Conservation (phyloP, 139 green algal genomes). For the Chlorella sp. region DNA sequence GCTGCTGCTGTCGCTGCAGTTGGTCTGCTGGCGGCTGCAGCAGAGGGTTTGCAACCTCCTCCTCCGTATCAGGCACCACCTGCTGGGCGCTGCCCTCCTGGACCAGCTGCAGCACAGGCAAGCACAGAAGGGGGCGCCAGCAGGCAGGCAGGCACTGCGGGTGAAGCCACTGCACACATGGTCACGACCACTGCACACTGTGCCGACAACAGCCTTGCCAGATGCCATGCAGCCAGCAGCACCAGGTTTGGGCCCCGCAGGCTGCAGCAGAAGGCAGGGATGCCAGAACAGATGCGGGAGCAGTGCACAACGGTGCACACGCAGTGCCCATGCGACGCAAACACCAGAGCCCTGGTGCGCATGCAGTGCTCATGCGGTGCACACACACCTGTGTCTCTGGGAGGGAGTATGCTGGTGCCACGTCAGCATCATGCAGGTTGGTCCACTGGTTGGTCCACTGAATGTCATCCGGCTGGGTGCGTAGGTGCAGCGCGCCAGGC, state of each 20-base stretch:
- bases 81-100: background rate
- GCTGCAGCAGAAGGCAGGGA: background rate
- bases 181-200: no score
- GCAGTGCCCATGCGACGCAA: no score
- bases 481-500: constrained; percentile 14
- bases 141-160: background rate
- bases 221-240: background rate
- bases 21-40: background rate
- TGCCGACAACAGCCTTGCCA: background rate
- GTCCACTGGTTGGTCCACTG: constrained; percentile 40
- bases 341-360: no score
- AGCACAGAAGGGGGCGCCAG: background rate
- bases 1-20: background rate
- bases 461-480: constrained; percentile 38
- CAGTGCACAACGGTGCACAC: no score
- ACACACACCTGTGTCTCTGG: constrained; percentile 4
- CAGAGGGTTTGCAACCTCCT: background rate
- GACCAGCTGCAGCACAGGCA: constrained; percentile 1
- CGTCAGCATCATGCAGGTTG: background rate
- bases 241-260: background rate
- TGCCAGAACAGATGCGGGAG: no score
- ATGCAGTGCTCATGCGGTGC: no score
- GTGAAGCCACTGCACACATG: background rate
- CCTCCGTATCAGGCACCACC: constrained; percentile 31
- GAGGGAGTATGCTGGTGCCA: background rate